Conservation (phyloP, 176 grass and related monocot species). For the Oryza officinalis region DNA sequence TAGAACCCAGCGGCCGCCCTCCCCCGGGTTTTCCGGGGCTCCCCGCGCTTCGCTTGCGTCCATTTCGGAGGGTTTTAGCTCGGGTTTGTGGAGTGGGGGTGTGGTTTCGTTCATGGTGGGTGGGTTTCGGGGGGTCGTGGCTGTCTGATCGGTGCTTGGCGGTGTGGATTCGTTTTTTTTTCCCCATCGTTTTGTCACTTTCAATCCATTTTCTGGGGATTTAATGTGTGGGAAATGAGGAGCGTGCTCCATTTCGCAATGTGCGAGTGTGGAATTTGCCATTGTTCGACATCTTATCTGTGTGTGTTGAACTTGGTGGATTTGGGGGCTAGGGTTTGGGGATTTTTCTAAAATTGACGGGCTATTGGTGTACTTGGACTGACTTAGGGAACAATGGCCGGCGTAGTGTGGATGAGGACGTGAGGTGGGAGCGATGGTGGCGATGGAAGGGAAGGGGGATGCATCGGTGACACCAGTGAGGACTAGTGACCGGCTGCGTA, state of each 20-base stretch:
- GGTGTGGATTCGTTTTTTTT: constrained; percentile 17
- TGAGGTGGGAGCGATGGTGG: constrained; percentile 39
- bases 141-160: constrained; percentile 8
- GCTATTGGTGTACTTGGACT: constrained; percentile 12
- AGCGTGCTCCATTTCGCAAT: constrained; percentile 33
- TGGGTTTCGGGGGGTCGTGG: constrained; percentile 16
- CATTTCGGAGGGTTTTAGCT: constrained; percentile 36
- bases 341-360: constrained; percentile 20
- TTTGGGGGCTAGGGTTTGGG: constrained; percentile 58
- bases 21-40: neutral
- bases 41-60: neutral
- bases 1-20: neutral
- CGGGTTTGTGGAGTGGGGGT: neutral
- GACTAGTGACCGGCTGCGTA: constrained; percentile 73
- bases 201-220: neutral
- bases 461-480: constrained; percentile 48
- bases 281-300: neutral
- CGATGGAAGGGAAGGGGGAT: constrained; percentile 48
- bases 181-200: constrained; percentile 9
- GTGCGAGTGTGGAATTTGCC: neutral
- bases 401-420: neutral
- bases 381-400: constrained; percentile 29
- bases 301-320: constrained; percentile 15
- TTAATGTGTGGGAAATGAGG: neutral
- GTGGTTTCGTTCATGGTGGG: neutral